Conservation (phyloP, 2,329 filamentous ascomycete species). For the Karstenula rhodostoma region DNA sequence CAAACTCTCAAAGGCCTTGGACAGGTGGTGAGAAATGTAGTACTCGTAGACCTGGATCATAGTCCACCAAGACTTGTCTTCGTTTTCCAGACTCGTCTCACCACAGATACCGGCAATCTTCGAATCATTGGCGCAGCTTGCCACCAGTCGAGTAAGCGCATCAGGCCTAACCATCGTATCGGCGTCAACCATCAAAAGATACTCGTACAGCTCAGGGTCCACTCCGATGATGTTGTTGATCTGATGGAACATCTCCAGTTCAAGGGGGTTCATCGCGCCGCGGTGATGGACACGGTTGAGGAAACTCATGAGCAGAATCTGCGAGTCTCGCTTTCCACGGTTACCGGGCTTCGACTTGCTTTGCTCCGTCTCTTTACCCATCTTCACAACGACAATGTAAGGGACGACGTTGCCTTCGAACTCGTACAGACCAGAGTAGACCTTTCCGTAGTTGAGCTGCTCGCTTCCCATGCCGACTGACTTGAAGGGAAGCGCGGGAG, state of each 20-base stretch:
- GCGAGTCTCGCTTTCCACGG: conserved; percentile 97
- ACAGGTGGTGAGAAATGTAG: conserved; percentile 96
- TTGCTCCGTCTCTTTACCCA: conserved; percentile 96
- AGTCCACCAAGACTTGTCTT: conserved; percentile 95
- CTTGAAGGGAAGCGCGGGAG: conserved; percentile 91
- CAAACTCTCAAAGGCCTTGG: conserved; percentile 96
- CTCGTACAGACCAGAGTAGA: conserved; percentile 97
- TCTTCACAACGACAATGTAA: conserved; percentile 94
- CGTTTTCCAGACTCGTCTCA: conserved; percentile 95
- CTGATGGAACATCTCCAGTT: conserved; percentile 98
- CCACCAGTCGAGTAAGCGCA: conserved; percentile 89
- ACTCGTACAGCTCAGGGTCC: conserved; percentile 96
- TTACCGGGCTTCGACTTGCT: conserved; percentile 92
- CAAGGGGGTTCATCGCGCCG: conserved; percentile 91
- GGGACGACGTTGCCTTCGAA: conserved; percentile 97
- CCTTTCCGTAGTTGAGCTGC: conserved; percentile 97
- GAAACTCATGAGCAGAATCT: conserved; percentile 96
- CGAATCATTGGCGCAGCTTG: conserved; percentile 89
- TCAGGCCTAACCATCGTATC: conserved; percentile 95
- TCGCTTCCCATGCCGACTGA: conserved; percentile 88
- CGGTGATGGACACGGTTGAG: conserved; percentile 97
- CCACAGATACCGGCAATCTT: conserved; percentile 98
- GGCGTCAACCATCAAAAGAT: conserved; percentile 95
- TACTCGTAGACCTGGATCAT: conserved; percentile 99
- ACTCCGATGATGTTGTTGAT: conserved; percentile 99